These are phyloP conservation scores for Fusarium coffeatum DNA, from an alignment of 2,329 filamentous ascomycete genomes.

Conservation along the genomic window DNA sequence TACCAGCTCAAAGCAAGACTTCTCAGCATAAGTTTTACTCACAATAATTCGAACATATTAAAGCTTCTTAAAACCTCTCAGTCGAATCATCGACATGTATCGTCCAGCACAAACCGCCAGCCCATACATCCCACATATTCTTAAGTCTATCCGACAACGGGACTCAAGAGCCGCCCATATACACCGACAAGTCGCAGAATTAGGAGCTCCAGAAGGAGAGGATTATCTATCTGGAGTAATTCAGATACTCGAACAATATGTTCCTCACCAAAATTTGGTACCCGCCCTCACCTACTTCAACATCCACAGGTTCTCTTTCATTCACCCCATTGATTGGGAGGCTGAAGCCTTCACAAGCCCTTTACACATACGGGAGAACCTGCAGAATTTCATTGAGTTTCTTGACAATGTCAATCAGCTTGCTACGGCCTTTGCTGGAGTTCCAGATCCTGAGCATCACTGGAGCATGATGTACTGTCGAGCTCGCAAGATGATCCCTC, in stretches of 20 bases:
- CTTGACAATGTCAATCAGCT: constrained; percentile 11
- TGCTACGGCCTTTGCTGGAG: not conserved
- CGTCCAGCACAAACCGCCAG: not conserved
- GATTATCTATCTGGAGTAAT: too few relatives aligned
- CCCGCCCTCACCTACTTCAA: not conserved
- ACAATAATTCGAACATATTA: not conserved
- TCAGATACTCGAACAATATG: too few relatives aligned
- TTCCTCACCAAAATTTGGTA: too few relatives aligned
- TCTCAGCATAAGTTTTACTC: not conserved
- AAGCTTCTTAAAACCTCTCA: not conserved
- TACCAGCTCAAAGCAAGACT: not conserved
- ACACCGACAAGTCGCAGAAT: not conserved
- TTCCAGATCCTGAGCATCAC: not conserved
- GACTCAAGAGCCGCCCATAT: not conserved
- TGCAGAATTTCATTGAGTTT: constrained; percentile 20
- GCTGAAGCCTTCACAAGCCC: not conserved
- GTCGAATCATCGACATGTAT: not conserved
- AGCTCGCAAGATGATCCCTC: not conserved
- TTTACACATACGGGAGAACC: not conserved
- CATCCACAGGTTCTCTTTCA: not conserved
- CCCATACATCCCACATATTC: not conserved
- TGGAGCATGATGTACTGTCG: not conserved
- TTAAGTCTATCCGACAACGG: not conserved
- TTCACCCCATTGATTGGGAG: too few relatives aligned
- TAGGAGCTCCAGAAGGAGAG: not conserved